A percentile compares a stretch with the other conserved stretches of the same genome.
phyloP scores from a whole-genome alignment of 2,329 filamentous ascomycete species.

The Trichoderma harzianum region DNA sequence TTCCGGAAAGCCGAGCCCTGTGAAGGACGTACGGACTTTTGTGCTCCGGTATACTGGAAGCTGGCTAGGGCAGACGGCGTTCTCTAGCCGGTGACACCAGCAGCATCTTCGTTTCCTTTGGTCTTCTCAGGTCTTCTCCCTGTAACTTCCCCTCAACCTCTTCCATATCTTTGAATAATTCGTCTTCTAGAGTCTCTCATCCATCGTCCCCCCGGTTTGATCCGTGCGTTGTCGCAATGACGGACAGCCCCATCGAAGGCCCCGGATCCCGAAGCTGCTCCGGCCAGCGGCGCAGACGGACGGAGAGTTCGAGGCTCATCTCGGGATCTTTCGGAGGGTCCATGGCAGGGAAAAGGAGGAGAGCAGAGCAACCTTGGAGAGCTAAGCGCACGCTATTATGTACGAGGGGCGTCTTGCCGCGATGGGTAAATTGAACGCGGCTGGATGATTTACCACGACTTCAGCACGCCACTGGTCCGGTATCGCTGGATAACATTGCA shows the following conservation, averaged over 20 bases:
- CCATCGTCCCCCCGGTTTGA: not conserved
- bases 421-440: not conserved
- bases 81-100: not conserved
- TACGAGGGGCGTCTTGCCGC: not conserved
- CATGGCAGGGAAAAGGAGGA: not conserved
- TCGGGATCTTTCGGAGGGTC: slow-evolving; percentile 9
- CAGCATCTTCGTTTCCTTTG: not conserved
- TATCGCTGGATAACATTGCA: not conserved
- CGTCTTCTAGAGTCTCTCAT: not conserved
- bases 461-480: not conserved
- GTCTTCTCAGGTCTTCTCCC: not conserved
- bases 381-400: not conserved
- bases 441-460: not conserved
- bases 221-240: not conserved
- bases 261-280: slow-evolving; percentile 15
- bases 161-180: not conserved
- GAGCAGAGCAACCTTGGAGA: not conserved
- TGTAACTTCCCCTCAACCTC: not conserved
- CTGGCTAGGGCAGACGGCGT: not conserved
- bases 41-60: not conserved
- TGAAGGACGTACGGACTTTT: not conserved
- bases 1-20: slow-evolving; percentile 5
- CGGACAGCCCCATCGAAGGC: slow-evolving; percentile 2
- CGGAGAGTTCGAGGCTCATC: slow-evolving; percentile 1
- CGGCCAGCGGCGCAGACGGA: slow-evolving; percentile 6